A percentile compares a stretch with the other conserved stretches of the same genome.
Conservation (phyloP, 2,329 filamentous ascomycete species). For the Penicillium verrucosum region DNA sequence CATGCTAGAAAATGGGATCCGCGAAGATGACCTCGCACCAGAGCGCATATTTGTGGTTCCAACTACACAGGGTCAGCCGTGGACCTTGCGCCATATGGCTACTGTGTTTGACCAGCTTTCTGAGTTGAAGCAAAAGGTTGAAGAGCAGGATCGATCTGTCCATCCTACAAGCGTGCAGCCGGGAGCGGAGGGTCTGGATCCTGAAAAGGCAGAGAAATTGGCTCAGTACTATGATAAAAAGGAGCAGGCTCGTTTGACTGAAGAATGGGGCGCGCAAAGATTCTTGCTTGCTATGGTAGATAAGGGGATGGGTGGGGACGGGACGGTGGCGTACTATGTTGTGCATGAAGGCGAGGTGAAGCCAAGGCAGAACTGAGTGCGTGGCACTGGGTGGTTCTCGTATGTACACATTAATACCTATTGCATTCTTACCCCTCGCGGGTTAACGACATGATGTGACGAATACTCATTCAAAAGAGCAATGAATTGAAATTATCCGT, state of each 20-base stretch:
- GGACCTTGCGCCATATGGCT: constrained; percentile 55
- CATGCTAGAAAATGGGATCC: constrained; percentile 52
- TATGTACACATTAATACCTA: constrained; percentile 4
- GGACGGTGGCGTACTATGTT: constrained; percentile 64
- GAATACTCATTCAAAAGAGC: constrained; percentile 20
- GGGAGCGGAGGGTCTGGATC: constrained; percentile 7
- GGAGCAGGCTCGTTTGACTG: constrained; percentile 23
- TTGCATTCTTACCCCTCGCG: constrained; percentile 1
- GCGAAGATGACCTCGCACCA: constrained; percentile 45
- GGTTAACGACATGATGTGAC: not conserved
- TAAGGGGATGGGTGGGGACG: constrained; percentile 50
- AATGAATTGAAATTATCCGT: not conserved
- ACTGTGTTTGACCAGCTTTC: constrained; percentile 51
- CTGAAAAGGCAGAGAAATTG: constrained; percentile 29
- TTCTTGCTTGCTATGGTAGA: constrained; percentile 58
- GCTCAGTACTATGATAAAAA: constrained; percentile 33
- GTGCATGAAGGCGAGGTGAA: constrained; percentile 64
- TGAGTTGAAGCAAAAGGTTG: not conserved
- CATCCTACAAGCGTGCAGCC: constrained; percentile 8
- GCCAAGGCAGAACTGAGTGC: constrained; percentile 57
- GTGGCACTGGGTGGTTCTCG: not conserved
- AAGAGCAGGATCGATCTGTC: constrained; percentile 2
- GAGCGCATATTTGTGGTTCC: constrained; percentile 61
- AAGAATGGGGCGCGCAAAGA: constrained; percentile 51
- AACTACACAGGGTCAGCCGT: constrained; percentile 57